Base-by-base conservation (phyloP, 208 protist genomes). In the Acanthamoeba polyphaga region DNA sequence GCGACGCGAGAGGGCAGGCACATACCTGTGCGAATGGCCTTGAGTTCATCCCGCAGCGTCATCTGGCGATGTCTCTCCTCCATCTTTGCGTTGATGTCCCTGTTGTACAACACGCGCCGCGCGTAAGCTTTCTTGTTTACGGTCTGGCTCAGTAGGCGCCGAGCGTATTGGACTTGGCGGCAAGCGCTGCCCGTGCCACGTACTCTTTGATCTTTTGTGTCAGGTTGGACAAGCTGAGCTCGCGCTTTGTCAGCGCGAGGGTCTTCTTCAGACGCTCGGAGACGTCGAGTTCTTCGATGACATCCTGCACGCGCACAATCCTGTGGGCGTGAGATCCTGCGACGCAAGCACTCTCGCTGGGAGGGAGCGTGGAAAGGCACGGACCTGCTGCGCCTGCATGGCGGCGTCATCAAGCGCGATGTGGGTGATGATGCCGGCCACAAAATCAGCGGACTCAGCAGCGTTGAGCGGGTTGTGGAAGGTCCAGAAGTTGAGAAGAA, bases 401-500 rank as follows among this genome's bases (percentile, higher is more conserved):
- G 84, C 84, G 19, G 51, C 84, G 53, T 90, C 84, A 38, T 90
- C 84, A 3, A 90, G 84, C 24, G 84, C 84, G 60, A 90, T 62
- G 84, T 90, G 84, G 60, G 84, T 90, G n/a, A 90, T 90, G 53
- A 90, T 90, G 84, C 84, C 84, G 29, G 84, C 84, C 27, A 90
- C 84, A 68, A 90, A 90, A 4, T 90, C 84, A 19, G 84, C 84
- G 10, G 84, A 90, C 22, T 90, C 84, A 7, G 84, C 51, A 3
- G 84, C 84, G n/a, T 90, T 90, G 43, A 90, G 84, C 10, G 84
- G 84, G 7, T 90, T 90, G 53, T 90, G 84, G 60, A 90, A 90
- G 24, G 84, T 90, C 84, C 84, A 90, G 60, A 90, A 90, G 60
- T 90, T 90, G 55, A 90, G 84, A 0, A 90, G 84, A 9, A 90